phyloP scores from a whole-genome alignment of 768 basidiomycete genomes.

The Coprinopsis marcescibilis region DNA sequence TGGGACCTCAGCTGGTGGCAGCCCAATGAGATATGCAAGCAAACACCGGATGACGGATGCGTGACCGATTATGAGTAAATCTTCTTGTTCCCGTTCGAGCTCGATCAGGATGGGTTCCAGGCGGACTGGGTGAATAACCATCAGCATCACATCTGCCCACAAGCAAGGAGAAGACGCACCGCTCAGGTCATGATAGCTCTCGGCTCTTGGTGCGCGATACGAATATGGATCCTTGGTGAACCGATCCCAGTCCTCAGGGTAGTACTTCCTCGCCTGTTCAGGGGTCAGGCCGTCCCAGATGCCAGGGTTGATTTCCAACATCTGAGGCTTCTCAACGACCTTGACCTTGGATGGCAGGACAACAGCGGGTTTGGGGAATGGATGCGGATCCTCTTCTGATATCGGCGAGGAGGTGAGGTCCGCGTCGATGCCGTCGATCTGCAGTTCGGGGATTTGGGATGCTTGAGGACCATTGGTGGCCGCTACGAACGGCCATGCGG shows the following conservation, averaged over 20 bases:
- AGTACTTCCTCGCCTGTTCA: slow-evolving; percentile 82
- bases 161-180: slow-evolving; percentile 36
- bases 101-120: slow-evolving; percentile 92
- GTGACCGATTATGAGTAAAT: slow-evolving; percentile 93
- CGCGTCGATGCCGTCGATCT: slow-evolving; percentile 4
- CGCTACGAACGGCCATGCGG: slow-evolving; percentile 88
- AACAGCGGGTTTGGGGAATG: slow-evolving; percentile 9
- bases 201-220: slow-evolving; percentile 87
- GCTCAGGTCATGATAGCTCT: slow-evolving; percentile 94
- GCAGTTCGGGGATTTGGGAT: slow-evolving; percentile 11
- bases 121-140: slow-evolving; percentile 68
- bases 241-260: slow-evolving; percentile 91
- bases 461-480: slow-evolving; percentile 18
- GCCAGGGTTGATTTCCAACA: slow-evolving; percentile 97
- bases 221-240: slow-evolving; percentile 92
- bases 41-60: slow-evolving; percentile 97
- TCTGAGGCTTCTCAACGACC: slow-evolving; percentile 92
- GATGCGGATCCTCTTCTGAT: not conserved
- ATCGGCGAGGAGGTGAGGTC: not conserved
- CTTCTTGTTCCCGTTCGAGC: slow-evolving; percentile 89
- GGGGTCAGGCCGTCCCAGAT: slow-evolving; percentile 95
- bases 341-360: slow-evolving; percentile 48
- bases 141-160: not conserved
- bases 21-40: slow-evolving; percentile 86
- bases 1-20: slow-evolving; percentile 94